These are phyloP conservation scores for Quillaja saponaria DNA, from an alignment of 306 rosid species.

Conservation along the genomic window DNA sequence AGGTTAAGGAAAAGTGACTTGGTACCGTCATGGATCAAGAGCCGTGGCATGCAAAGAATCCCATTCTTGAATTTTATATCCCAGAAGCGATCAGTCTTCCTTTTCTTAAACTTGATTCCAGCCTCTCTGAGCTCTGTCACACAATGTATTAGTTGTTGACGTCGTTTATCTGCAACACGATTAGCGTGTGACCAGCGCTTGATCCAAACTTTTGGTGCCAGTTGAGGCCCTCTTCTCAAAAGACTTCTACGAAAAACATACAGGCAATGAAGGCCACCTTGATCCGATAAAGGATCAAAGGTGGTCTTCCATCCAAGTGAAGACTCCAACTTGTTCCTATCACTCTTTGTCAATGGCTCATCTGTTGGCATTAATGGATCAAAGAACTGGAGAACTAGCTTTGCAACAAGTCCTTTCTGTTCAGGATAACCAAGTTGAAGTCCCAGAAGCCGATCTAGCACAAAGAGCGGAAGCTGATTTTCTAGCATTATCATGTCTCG, in stretches of 20 bases:
- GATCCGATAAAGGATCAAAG: conserved; percentile 70
- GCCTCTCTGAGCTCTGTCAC: conserved; percentile 82
- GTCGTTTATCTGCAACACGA: conserved; percentile 74
- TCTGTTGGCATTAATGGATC: conserved; percentile 82
- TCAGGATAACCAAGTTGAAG: conserved; percentile 55
- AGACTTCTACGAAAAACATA: conserved; percentile 77
- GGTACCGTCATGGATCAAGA: conserved; percentile 81
- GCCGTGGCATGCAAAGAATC: conserved; percentile 56
- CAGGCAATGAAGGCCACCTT: conserved; percentile 75
- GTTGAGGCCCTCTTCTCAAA: conserved; percentile 56
- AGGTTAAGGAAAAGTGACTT: conserved; percentile 69
- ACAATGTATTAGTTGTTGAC: conserved; percentile 75
- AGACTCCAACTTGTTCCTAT: conserved; percentile 50
- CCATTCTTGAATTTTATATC: conserved; percentile 70
- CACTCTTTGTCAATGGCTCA: conserved; percentile 69
- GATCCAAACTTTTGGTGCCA: conserved; percentile 58
- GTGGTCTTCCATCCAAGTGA: conserved; percentile 41
- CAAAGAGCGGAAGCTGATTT: conserved; percentile 76
- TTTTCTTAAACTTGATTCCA: conserved; percentile 75
- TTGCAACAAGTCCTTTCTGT: conserved; percentile 54
- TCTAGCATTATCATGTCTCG: conserved; percentile 93
- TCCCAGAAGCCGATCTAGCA: conserved; percentile 61
- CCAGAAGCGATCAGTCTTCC: conserved; percentile 88
- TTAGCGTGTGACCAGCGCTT: conserved; percentile 56
- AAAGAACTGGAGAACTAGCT: conserved; percentile 62